phyloP scores from a whole-genome alignment of 164 flowering plant species.

The Annona cherimola region DNA sequence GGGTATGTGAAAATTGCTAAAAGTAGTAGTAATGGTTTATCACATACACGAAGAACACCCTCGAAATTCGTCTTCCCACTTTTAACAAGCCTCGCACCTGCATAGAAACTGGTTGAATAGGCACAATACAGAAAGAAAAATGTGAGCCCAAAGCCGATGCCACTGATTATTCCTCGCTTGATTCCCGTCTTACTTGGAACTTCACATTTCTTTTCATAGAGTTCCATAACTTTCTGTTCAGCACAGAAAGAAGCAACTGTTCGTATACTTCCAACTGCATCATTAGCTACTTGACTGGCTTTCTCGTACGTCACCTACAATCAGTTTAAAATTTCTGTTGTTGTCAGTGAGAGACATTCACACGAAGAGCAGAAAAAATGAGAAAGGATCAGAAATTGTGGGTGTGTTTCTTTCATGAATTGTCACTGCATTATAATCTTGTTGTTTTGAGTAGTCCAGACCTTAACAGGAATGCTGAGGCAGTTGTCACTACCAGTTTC shows the following conservation, averaged over 20 bases:
- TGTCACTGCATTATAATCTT: not conserved
- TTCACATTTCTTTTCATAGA: conserved; percentile 35
- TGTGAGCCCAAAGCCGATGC: conserved; percentile 36
- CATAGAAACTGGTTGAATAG: conserved; percentile 33
- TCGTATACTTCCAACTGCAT: conserved; percentile 63
- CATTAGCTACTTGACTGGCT: conserved; percentile 65
- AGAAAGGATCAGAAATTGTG: not conserved
- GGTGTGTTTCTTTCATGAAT: not conserved
- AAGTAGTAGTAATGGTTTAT: not conserved
- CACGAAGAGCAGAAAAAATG: not conserved
- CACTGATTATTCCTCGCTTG: conserved; percentile 36
- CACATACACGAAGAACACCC: conserved; percentile 31
- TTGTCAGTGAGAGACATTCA: no score
- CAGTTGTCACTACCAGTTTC: not conserved
- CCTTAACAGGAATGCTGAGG: not conserved
- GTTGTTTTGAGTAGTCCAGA: not conserved
- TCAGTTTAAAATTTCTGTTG: conserved; percentile 3
- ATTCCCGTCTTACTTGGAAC: conserved; percentile 33
- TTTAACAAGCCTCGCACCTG: conserved; percentile 28
- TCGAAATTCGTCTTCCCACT: conserved; percentile 25
- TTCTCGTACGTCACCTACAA: conserved; percentile 44
- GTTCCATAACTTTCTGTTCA: conserved; percentile 44
- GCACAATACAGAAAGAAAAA: conserved; percentile 26
- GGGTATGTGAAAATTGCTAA: no score
- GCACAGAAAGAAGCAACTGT: conserved; percentile 69